These are phyloP conservation scores for Atkinsonella texensis DNA, from an alignment of 2,329 filamentous ascomycete species.

Conservation along the genomic window DNA sequence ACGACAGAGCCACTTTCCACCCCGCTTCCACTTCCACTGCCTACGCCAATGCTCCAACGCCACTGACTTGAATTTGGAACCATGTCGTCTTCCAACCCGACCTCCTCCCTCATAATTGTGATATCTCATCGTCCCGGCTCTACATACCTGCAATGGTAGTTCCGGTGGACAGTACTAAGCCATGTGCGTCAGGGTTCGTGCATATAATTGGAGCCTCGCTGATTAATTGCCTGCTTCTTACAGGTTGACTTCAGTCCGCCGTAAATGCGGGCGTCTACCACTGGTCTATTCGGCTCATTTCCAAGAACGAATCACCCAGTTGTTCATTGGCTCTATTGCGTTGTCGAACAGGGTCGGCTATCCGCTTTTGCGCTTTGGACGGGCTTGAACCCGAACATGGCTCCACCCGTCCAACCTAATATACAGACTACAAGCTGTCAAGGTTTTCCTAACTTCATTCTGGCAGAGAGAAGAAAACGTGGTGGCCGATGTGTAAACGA, in stretches of 20 bases:
- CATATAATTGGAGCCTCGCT: conserved; percentile 12
- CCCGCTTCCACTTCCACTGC: not conserved
- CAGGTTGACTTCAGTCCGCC: conserved; percentile 12
- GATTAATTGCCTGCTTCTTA: conserved; percentile 25
- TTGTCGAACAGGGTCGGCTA: not conserved
- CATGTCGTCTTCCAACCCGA: not conserved
- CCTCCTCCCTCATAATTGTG: not conserved
- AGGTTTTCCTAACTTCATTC: not conserved
- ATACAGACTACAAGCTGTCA: not conserved
- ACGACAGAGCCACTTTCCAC: conserved; percentile 1
- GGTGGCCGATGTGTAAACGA: not conserved
- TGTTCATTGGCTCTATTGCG: conserved; percentile 6
- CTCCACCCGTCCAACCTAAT: not conserved
- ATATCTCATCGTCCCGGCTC: not conserved
- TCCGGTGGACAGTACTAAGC: not conserved
- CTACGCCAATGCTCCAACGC: not conserved
- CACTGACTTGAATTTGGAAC: not conserved
- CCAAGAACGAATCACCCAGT: conserved; percentile 4
- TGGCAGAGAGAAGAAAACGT: not conserved
- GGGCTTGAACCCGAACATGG: not conserved
- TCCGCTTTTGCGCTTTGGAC: not conserved
- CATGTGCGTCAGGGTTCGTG: not conserved
- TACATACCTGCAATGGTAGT: not conserved
- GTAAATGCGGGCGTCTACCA: conserved; percentile 3
- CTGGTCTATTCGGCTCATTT: conserved; percentile 1